Base-by-base conservation (phyloP, 441 rosid species). In the Populus hybrid region DNA sequence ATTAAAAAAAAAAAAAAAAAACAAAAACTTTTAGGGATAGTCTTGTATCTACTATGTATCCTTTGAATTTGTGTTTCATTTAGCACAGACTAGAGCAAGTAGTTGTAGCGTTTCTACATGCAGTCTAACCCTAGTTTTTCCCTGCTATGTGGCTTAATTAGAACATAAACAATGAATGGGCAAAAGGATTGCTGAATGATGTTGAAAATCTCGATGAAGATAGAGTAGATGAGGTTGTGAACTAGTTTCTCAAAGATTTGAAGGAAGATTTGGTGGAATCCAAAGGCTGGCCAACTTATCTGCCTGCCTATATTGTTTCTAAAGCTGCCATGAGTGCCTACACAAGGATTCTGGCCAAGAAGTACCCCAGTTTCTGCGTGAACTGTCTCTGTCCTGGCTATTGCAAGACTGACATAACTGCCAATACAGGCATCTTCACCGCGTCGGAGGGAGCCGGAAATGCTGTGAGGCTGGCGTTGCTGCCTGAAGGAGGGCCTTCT, bases 381-480 rank as follows among this genome's bases (percentile, higher is more conserved):
- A 93, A 89, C 71, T 57, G 81, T 67, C 85, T 89, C 5, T 81
- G 87, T 71, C 95, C 94, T n/a, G 94, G 94, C 66, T 85, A 10
- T 69, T 89, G 85, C 36, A 85, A 75, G 66, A 93, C 92, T 1
- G 91, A 93, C 50, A 81, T 90, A 14, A 87, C 73, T 35, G 67
- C 46, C 79, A 81, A 87, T 59, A 42, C 69, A 8, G 95, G 94
- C 59, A 7, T 59, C 53, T 64, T 85, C 35, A 78, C 84, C 16
- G 80, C 82, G 4, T 86, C 81, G 32, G 86, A 93, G 82, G 97
- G 94, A 5, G 93, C 91, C 10, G 84, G 88, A 59, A 67, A 78
- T 75, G 80, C 79, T 21, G 89, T 87, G 70, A 82, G 80, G 73
- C 63, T 91, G 71, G 94, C 90, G 6, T 75, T 89, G 78, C 46